Evolutionary conservation across 2,329 filamentous ascomycete species (phyloP).

Genomic region (Massarina eburnea): DNA sequence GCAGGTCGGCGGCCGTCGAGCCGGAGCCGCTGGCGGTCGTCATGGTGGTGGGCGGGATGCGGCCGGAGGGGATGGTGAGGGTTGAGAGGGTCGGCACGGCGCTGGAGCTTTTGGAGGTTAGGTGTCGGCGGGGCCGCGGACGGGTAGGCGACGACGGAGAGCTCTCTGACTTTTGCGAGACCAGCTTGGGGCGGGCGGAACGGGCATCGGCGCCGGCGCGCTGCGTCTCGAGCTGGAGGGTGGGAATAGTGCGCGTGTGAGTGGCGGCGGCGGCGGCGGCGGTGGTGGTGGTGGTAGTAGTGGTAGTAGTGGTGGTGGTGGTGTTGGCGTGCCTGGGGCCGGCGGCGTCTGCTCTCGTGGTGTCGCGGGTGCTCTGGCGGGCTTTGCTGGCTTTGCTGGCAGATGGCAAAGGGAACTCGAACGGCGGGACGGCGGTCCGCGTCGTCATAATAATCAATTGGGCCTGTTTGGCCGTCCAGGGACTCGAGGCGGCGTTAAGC

Average conservation of each 20-base stretch:
- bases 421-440: constrained; percentile 2
- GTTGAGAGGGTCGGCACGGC: constrained; percentile 50
- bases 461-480: constrained; percentile 24
- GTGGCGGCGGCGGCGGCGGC: neutral
- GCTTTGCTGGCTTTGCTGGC: neutral
- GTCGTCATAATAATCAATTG: constrained; percentile 26
- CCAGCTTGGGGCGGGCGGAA: constrained; percentile 32
- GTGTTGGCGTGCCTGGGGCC: constrained; percentile 17
- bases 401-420: constrained; percentile 6
- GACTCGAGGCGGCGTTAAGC: constrained; percentile 30
- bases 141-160: constrained; percentile 26
- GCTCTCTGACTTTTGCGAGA: constrained; percentile 33
- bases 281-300: neutral
- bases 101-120: constrained; percentile 44
- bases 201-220: constrained; percentile 30
- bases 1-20: constrained; percentile 58
- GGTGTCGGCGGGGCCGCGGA: constrained; percentile 24
- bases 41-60: constrained; percentile 34
- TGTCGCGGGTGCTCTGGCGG: too few relatives aligned
- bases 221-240: constrained; percentile 1
- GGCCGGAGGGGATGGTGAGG: constrained; percentile 30
- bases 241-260: neutral
- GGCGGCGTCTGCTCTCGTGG: constrained; percentile 3
- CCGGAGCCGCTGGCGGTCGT: constrained; percentile 45
- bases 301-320: neutral